These are phyloP conservation scores for Serendipita sp. DNA, from an alignment of 768 basidiomycete species.

Conservation along the genomic window DNA sequence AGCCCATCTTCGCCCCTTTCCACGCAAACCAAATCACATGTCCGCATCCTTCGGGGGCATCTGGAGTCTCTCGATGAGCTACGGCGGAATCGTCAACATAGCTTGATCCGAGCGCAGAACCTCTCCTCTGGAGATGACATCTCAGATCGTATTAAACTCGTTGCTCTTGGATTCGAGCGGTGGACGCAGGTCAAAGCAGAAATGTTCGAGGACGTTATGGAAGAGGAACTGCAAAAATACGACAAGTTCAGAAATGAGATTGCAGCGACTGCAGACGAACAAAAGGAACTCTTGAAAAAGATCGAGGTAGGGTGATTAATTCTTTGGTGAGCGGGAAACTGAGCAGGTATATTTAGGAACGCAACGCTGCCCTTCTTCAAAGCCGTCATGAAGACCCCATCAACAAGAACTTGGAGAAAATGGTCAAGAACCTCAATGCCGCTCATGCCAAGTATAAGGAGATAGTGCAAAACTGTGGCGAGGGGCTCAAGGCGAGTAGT, in stretches of 20 bases:
- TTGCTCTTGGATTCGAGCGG: conserved; percentile 47
- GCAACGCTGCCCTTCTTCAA: conserved; percentile 58
- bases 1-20: conserved; percentile 15
- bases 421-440: conserved; percentile 64
- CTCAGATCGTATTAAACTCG: conserved; percentile 43
- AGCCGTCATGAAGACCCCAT: conserved; percentile 63
- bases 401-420: conserved; percentile 66
- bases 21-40: conserved; percentile 40
- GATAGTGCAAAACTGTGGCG: conserved; percentile 67
- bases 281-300: conserved; percentile 41
- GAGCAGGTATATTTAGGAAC: conserved; percentile 24
- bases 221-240: conserved; percentile 67
- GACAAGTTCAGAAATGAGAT: conserved; percentile 44
- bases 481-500: conserved; percentile 58
- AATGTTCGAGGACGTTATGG: conserved; percentile 74
- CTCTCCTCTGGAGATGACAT: conserved; percentile 60
- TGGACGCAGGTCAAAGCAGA: conserved; percentile 60
- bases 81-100: conserved; percentile 37
- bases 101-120: conserved; percentile 48
- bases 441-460: conserved; percentile 82
- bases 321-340: background rate
- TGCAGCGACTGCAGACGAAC: conserved; percentile 34
- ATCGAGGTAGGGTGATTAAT: conserved; percentile 39
- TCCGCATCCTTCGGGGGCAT: conserved; percentile 51
- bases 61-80: conserved; percentile 72